phyloP scores from a whole-genome alignment of 805 yeast genomes.

The Cephaloascus fragrans region DNA sequence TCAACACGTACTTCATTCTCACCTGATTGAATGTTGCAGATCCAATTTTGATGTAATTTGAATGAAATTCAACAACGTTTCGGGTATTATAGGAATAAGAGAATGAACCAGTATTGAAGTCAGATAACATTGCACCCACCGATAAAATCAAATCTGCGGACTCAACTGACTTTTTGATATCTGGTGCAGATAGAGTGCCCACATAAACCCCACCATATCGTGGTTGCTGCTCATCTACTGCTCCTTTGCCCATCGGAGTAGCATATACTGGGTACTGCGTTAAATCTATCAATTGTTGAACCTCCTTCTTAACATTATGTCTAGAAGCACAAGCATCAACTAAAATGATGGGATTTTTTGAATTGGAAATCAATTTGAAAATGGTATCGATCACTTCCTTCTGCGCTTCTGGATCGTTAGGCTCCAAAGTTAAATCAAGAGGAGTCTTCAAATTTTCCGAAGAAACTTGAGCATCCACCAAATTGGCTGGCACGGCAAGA shows the following conservation, averaged over 20 bases:
- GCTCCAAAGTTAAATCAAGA: constrained; percentile 16
- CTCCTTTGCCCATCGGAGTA: constrained; percentile 21
- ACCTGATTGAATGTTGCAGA: constrained; percentile 20
- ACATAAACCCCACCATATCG: constrained; percentile 20
- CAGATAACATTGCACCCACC: constrained; percentile 18
- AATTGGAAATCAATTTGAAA: constrained; percentile 12
- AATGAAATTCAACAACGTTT: constrained; percentile 22
- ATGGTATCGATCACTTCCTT: constrained; percentile 18
- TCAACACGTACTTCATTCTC: constrained; percentile 16
- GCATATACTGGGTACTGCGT: constrained; percentile 18
- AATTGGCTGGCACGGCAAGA: constrained; percentile 23
- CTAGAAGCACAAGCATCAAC: constrained; percentile 22
- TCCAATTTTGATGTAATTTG: constrained; percentile 20
- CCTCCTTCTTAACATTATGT: constrained; percentile 16
- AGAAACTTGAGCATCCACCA: constrained; percentile 23
- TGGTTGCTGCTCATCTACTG: constrained; percentile 16
- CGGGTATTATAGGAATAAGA: constrained; percentile 20
- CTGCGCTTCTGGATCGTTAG: constrained; percentile 21
- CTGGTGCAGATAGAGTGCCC: constrained; percentile 17
- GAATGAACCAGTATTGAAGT: constrained; percentile 22
- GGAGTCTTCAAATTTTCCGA: constrained; percentile 17
- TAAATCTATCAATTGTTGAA: constrained; percentile 12
- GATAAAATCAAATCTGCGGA: constrained; percentile 17
- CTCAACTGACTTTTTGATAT: constrained; percentile 16
- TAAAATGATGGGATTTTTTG: constrained; percentile 17